These are phyloP conservation scores for Leishmania aethiopica DNA, from an alignment of 208 protist genomes.

Conservation along the genomic window DNA sequence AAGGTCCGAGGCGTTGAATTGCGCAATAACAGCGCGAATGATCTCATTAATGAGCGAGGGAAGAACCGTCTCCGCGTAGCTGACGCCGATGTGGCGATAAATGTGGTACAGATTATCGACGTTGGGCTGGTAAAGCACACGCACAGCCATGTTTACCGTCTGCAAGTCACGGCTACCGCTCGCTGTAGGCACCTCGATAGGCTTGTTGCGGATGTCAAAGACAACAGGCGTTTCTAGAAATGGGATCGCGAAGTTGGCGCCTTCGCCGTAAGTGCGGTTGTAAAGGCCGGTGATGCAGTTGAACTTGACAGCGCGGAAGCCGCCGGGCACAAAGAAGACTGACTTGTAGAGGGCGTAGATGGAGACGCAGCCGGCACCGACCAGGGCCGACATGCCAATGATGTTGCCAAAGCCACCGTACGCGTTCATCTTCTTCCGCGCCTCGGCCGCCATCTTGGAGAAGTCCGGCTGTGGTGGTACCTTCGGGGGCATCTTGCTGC, in stretches of 20 bases:
- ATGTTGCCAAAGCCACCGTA: slow-evolving; percentile 77
- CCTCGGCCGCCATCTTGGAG: slow-evolving; percentile 62
- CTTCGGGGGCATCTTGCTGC: slow-evolving; percentile 48
- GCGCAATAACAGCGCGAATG: slow-evolving; percentile 98
- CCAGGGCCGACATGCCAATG: slow-evolving; percentile 55
- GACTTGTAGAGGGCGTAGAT: slow-evolving; percentile 84
- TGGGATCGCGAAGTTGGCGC: slow-evolving; percentile 96
- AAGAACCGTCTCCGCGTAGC: slow-evolving; percentile 98
- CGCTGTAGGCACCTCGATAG: slow-evolving; percentile 85
- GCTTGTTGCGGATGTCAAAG: slow-evolving; percentile 96
- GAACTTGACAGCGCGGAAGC: slow-evolving; percentile 97
- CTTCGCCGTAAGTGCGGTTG: slow-evolving; percentile 93
- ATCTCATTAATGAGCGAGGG: slow-evolving; percentile 99
- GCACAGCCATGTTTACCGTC: slow-evolving; percentile 98
- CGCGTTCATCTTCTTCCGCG: slow-evolving; percentile 58
- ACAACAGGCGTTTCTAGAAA: slow-evolving; percentile 96
- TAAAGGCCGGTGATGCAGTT: slow-evolving; percentile 96
- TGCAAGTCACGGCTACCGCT: slow-evolving; percentile 97
- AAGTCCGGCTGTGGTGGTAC: slow-evolving; percentile 81
- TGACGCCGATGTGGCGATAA: slow-evolving; percentile 94
- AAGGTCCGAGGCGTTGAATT: slow-evolving; percentile 99
- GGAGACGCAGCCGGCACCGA: slow-evolving; percentile 52
- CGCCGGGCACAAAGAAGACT: slow-evolving; percentile 96
- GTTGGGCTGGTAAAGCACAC: slow-evolving; percentile 97
- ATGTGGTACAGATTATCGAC: slow-evolving; percentile 93